A percentile compares a stretch with the other conserved stretches of the same genome.
phyloP scores from a whole-genome alignment of 192 early-diverging fungal genomes.

The Borealophlyctis nickersoniae region DNA sequence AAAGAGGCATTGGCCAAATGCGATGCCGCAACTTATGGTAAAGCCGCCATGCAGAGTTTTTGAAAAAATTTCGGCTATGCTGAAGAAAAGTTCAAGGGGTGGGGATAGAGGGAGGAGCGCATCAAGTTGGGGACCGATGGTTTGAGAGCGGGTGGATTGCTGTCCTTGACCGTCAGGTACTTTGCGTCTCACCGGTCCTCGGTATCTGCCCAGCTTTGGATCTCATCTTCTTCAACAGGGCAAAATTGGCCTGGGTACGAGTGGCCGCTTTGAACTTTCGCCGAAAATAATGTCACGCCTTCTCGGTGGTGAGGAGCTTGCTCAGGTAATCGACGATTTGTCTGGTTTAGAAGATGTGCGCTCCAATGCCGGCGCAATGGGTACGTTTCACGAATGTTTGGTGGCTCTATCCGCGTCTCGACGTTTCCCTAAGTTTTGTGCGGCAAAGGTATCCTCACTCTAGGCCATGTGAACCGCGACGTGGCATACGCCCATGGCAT shows the following conservation, averaged over 20 bases:
- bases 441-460: slow-evolving; percentile 24
- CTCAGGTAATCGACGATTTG: slow-evolving; percentile 30
- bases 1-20: slow-evolving; percentile 12
- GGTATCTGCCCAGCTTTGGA: no score
- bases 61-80: not conserved
- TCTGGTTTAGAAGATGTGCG: slow-evolving; percentile 27
- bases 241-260: slow-evolving; percentile 22
- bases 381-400: not conserved
- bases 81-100: slow-evolving; percentile 13
- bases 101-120: slow-evolving; percentile 31
- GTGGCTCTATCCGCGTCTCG: not conserved
- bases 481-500: slow-evolving; percentile 30
- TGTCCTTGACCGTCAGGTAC: slow-evolving; percentile 27
- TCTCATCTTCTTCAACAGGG: slow-evolving; percentile 16
- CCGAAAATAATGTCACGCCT: slow-evolving; percentile 28
- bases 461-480: slow-evolving; percentile 28
- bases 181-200: no score
- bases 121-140: slow-evolving; percentile 22
- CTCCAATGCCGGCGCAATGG: slow-evolving; percentile 28
- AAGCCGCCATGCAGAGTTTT: not conserved
- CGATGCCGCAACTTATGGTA: slow-evolving; percentile 25
- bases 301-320: slow-evolving; percentile 26
- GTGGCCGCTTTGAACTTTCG: slow-evolving; percentile 34
- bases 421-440: not conserved
- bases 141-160: slow-evolving; percentile 36